Evolutionary conservation across 164 flowering plant species (phyloP).

Genomic region (Liriodendron chinense): DNA sequence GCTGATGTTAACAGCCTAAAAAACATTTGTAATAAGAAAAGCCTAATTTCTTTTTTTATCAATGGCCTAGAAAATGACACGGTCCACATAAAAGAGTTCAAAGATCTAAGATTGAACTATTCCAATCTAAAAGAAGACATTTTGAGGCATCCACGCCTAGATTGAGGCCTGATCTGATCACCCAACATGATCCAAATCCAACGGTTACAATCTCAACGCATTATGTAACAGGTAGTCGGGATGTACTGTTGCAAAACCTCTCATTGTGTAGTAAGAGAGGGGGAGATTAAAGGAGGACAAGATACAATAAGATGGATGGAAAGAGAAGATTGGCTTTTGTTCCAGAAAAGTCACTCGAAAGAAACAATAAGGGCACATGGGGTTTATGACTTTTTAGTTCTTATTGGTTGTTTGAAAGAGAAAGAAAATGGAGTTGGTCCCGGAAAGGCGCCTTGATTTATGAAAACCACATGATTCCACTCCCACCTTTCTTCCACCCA

Average conservation of each 20-base stretch:
- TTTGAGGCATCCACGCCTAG: neutral
- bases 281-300: neutral
- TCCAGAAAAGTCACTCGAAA: neutral
- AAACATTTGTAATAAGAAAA: no score
- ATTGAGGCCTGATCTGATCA: neutral
- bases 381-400: slow-evolving; percentile 9
- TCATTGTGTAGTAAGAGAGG: neutral
- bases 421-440: neutral
- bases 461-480: slow-evolving; percentile 16
- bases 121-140: neutral
- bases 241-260: neutral
- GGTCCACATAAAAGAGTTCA: neutral
- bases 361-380: neutral
- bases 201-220: neutral
- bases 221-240: neutral
- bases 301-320: no score
- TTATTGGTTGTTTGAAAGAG: neutral
- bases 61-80: no score
- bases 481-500: neutral
- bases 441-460: slow-evolving; percentile 17
- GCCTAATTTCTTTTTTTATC: no score
- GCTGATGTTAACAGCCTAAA: no score
- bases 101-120: neutral
- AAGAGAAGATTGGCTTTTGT: neutral
- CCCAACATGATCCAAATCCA: neutral